These are phyloP conservation scores for Gynandropsis gynandra DNA, from an alignment of 345 rosid species.

Conservation along the genomic window DNA sequence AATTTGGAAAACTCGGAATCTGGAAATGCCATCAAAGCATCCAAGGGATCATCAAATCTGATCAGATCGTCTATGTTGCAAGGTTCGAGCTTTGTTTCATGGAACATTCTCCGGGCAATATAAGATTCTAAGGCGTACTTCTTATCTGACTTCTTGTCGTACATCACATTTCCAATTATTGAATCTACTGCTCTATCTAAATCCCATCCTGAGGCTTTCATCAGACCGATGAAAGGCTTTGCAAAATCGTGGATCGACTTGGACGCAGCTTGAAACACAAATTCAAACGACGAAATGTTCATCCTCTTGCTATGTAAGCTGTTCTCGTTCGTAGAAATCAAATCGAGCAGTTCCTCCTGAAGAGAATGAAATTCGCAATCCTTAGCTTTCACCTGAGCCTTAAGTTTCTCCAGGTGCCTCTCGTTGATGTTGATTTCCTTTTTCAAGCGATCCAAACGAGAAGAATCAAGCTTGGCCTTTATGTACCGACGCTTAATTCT, in stretches of 20 bases:
- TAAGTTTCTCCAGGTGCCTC: constrained; percentile 35
- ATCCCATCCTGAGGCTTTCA: constrained; percentile 62
- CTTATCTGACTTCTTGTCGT: constrained; percentile 40
- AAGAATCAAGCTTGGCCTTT: constrained; percentile 24
- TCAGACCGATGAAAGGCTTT: constrained; percentile 51
- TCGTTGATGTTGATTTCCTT: constrained; percentile 34
- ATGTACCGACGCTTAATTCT: constrained; percentile 30
- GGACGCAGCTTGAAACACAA: constrained; percentile 30
- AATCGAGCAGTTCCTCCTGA: constrained; percentile 28
- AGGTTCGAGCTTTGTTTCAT: constrained; percentile 28
- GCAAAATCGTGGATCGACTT: constrained; percentile 58
- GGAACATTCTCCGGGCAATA: constrained; percentile 53
- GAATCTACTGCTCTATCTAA: constrained; percentile 41
- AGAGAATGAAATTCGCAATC: constrained; percentile 33
- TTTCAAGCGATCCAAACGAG: constrained; percentile 25
- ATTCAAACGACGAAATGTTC: constrained; percentile 32
- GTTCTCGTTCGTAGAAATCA: constrained; percentile 26
- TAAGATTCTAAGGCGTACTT: constrained; percentile 62
- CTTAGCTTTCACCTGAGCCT: constrained; percentile 28
- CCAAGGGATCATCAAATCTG: constrained; percentile 42
- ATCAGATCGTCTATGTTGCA: constrained; percentile 33
- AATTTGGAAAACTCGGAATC: constrained; percentile 42
- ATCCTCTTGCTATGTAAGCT: constrained; percentile 23
- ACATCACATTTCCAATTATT: constrained; percentile 36
- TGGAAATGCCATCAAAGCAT: constrained; percentile 34